phyloP scores from a whole-genome alignment of 352 stramenopile genomes.

The Pythium phragmitis region DNA sequence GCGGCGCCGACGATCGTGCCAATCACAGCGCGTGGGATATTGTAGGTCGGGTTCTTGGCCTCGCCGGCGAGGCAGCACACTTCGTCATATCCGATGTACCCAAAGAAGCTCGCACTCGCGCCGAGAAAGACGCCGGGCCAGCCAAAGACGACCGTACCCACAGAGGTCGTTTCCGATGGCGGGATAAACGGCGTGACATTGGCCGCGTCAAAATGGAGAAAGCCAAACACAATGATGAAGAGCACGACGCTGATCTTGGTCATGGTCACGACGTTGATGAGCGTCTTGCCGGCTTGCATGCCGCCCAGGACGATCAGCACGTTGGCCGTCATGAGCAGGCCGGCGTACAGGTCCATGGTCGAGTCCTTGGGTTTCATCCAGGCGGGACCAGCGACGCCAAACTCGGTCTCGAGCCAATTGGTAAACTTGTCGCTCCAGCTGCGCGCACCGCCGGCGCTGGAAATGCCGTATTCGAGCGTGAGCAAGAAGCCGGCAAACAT shows the following conservation, averaged over 20 bases:
- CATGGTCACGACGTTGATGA: slow-evolving; percentile 91
- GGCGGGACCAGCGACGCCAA: slow-evolving; percentile 37
- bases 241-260: slow-evolving; percentile 89
- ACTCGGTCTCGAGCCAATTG: slow-evolving; percentile 67
- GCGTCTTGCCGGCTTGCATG: slow-evolving; percentile 85
- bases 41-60: slow-evolving; percentile 79
- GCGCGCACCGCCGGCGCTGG: slow-evolving; percentile 87
- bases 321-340: slow-evolving; percentile 68
- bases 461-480: slow-evolving; percentile 93
- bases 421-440: slow-evolving; percentile 94
- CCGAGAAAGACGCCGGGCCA: slow-evolving; percentile 85
- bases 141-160: slow-evolving; percentile 54
- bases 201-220: slow-evolving; percentile 72
- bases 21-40: slow-evolving; percentile 90
- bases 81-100: slow-evolving; percentile 97
- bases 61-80: slow-evolving; percentile 93
- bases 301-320: slow-evolving; percentile 76
- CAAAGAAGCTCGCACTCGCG: slow-evolving; percentile 93
- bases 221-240: slow-evolving; percentile 91
- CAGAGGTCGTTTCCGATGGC: slow-evolving; percentile 24
- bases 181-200: slow-evolving; percentile 90
- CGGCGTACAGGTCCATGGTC: slow-evolving; percentile 67
- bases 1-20: slow-evolving; percentile 86
- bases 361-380: slow-evolving; percentile 75
- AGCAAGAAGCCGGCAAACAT: slow-evolving; percentile 87